Conservation (phyloP, 1,139 yeast species). For the Geotrichum aggregatum region DNA sequence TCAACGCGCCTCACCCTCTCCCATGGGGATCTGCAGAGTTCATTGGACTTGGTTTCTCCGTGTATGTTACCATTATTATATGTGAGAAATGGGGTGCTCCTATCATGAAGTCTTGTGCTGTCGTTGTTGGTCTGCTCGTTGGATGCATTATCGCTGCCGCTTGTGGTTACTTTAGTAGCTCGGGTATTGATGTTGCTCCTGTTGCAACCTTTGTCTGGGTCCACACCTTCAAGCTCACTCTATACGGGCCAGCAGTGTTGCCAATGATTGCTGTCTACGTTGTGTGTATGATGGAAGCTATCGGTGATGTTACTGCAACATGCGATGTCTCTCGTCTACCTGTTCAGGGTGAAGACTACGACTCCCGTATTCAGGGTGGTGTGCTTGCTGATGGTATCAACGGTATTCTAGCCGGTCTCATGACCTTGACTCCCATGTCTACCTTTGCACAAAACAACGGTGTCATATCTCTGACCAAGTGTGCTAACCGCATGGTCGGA, state of each 20-base stretch:
- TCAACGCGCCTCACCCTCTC: slow-evolving; percentile 50
- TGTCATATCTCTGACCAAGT: slow-evolving; percentile 82
- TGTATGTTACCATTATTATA: slow-evolving; percentile 64
- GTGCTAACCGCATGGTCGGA: slow-evolving; percentile 82
- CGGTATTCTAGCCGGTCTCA: slow-evolving; percentile 67
- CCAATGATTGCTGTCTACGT: slow-evolving; percentile 80
- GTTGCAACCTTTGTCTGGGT: slow-evolving; percentile 84
- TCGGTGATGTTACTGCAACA: slow-evolving; percentile 90
- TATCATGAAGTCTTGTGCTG: slow-evolving; percentile 89
- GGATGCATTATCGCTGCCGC: slow-evolving; percentile 94
- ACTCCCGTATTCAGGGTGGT: slow-evolving; percentile 88
- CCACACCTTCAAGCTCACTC: slow-evolving; percentile 65
- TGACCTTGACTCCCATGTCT: slow-evolving; percentile 69
- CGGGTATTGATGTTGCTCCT: slow-evolving; percentile 64
- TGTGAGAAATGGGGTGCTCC: slow-evolving; percentile 92
- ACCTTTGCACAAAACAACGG: slow-evolving; percentile 94
- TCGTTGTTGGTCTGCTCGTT: slow-evolving; percentile 71
- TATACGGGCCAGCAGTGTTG: slow-evolving; percentile 78
- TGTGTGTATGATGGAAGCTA: slow-evolving; percentile 82
- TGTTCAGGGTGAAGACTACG: slow-evolving; percentile 75
- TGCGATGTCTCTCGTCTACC: slow-evolving; percentile 82
- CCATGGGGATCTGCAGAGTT: slow-evolving; percentile 84
- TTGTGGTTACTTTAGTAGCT: slow-evolving; percentile 67
- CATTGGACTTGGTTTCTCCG: slow-evolving; percentile 81
- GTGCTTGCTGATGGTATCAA: slow-evolving; percentile 72